Base-by-base conservation (phyloP, 2,329 filamentous ascomycete species). In the Epichloe amarillans region DNA sequence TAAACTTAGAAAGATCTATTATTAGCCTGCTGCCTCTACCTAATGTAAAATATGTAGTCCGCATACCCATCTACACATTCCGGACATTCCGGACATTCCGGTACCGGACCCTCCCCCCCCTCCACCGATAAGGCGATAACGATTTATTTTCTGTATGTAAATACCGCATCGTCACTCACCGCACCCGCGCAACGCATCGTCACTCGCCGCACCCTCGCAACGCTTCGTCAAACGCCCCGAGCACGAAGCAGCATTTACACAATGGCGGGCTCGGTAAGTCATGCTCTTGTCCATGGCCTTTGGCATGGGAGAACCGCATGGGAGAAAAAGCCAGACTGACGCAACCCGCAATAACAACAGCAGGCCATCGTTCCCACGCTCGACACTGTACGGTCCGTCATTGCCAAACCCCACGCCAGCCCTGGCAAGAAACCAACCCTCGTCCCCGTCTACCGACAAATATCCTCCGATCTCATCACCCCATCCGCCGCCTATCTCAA, bases 401-500 rank as follows among this genome's bases (percentile, higher is more conserved):
- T 76, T 52, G 61, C 63, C 46, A 67, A 64, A 50, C 63, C 69
- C 17, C 61, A 58, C 46, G 51, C 61, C 44, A 57, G 51, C 41
- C 49, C 52, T 17, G 57, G 54, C 47, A 58, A 53, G 44, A 62
- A 66, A 57, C 66, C 83, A 14, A 95, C 93, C 60, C 78, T 94
- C 55, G 79, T 95, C 8, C 88, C 89, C 2, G 67, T 95, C 41
- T 89, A 84, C 68, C 83, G 86, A 26, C 87, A 90, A 56, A 88
- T 95, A 60, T 82, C 88, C 5, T 91, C 91, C 60, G 91, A 96
- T 68, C 83, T 97, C 58, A 78, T 97, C 66, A 98, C 91, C 1
- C 93, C 93, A 3, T 91, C 88, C n/a, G 80, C 87, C 55, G 91
- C 94, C 59, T 98, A 97, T 69, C 78, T 98, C 57, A 97, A 96